A percentile compares a stretch with the other conserved stretches of the same genome.
These are phyloP conservation scores for Ailanthus altissimus DNA, from an alignment of 345 rosid genomes.

Conservation along the genomic window DNA sequence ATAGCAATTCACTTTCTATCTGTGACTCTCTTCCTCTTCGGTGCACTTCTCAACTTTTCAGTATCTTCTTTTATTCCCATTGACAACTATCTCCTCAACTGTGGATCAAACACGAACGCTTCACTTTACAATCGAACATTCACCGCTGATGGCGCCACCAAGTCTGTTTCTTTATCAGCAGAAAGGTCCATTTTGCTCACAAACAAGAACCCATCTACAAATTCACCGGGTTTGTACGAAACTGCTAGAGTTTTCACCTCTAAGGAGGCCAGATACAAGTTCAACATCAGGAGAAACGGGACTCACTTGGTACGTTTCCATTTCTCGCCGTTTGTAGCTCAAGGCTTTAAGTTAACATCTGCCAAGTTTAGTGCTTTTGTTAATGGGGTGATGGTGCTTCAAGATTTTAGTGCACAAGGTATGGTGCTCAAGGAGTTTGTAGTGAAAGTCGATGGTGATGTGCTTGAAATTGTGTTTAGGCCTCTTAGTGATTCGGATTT, in stretches of 20 bases:
- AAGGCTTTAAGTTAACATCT: slow-evolving; percentile 40
- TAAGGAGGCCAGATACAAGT: slow-evolving; percentile 46
- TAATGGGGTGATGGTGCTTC: slow-evolving; percentile 51
- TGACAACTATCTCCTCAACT: slow-evolving; percentile 78
- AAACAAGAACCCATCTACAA: slow-evolving; percentile 53
- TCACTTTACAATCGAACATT: slow-evolving; percentile 65
- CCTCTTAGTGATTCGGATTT: slow-evolving; percentile 46
- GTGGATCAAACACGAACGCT: slow-evolving; percentile 61
- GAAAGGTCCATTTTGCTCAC: slow-evolving; percentile 52
- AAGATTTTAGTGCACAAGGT: slow-evolving; percentile 40
- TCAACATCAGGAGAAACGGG: slow-evolving; percentile 48
- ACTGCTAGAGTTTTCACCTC: slow-evolving; percentile 66
- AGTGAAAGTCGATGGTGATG: slow-evolving; percentile 38
- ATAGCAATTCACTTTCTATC: slow-evolving; percentile 29
- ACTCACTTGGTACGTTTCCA: slow-evolving; percentile 90
- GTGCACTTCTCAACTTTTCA: slow-evolving; percentile 26
- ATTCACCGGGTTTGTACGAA: slow-evolving; percentile 53
- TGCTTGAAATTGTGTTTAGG: slow-evolving; percentile 48
- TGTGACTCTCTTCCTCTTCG: slow-evolving; percentile 31
- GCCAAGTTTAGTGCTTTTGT: slow-evolving; percentile 60
- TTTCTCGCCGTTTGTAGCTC: slow-evolving; percentile 76
- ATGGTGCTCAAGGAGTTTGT: slow-evolving; percentile 58
- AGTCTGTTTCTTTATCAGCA: slow-evolving; percentile 39
- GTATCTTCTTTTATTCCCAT: slow-evolving; percentile 57
- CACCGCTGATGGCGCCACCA: slow-evolving; percentile 53